phyloP scores from a whole-genome alignment of 164 flowering plant species.

The Liquidambar formosana region DNA sequence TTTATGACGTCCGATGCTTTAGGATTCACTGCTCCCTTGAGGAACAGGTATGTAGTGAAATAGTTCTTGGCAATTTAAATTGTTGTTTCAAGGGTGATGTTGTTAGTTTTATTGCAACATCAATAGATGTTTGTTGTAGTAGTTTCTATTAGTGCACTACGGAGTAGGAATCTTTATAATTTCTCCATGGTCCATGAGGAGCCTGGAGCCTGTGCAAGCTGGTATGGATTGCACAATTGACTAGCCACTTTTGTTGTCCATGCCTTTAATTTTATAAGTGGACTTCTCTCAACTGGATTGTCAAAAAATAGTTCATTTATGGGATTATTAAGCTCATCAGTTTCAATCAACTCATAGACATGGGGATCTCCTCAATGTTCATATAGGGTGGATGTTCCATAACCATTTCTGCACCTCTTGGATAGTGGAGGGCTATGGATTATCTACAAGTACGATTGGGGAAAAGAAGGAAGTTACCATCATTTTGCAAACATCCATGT shows the following conservation, averaged over 20 bases:
- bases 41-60: slow-evolving; percentile 69
- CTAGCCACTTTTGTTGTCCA: no score
- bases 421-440: no score
- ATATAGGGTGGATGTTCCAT: no score
- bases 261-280: slow-evolving; percentile 1
- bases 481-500: no score
- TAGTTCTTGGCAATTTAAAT: no score
- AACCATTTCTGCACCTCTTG: no score
- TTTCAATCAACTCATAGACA: background rate
- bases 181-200: background rate
- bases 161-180: background rate
- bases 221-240: background rate
- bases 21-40: slow-evolving; percentile 87
- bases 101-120: no score
- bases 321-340: no score
- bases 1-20: slow-evolving; percentile 88
- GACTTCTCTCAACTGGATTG: background rate
- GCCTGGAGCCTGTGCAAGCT: background rate
- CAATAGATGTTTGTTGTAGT: background rate
- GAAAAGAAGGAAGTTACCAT: no score
- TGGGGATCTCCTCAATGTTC: no score
- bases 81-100: no score
- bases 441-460: no score
- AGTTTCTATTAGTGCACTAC: background rate
- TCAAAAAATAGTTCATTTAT: background rate